phyloP scores from a whole-genome alignment of 805 yeast genomes.

The Starmerella floris region DNA sequence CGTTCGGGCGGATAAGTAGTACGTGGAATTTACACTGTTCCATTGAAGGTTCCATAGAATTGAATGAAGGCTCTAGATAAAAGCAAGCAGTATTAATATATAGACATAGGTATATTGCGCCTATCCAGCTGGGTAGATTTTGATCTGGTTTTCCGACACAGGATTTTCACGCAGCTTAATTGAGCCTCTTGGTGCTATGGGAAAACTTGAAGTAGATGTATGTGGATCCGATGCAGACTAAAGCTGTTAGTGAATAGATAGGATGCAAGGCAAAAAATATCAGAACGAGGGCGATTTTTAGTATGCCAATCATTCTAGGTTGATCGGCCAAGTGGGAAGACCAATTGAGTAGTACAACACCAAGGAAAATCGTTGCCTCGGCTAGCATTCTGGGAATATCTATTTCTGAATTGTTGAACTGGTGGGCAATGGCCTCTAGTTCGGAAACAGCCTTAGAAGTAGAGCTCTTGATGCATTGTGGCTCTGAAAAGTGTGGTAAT shows the following conservation, averaged over 20 bases:
- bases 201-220: constrained; percentile 6
- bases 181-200: too few relatives aligned
- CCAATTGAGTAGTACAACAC: constrained; percentile 13
- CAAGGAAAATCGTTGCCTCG: constrained; percentile 14
- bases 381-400: constrained; percentile 11
- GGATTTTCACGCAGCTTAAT: too few relatives aligned
- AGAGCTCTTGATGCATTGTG: too few relatives aligned
- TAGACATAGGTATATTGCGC: too few relatives aligned
- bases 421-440: constrained; percentile 5
- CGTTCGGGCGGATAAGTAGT: too few relatives aligned
- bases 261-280: constrained; percentile 15
- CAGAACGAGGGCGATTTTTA: constrained; percentile 10
- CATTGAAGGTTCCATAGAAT: too few relatives aligned
- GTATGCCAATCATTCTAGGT: constrained; percentile 1
- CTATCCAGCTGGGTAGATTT: too few relatives aligned
- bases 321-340: constrained; percentile 8
- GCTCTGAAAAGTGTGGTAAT: not conserved
- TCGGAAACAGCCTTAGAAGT: not conserved
- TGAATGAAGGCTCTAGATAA: too few relatives aligned
- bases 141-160: too few relatives aligned
- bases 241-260: constrained; percentile 5
- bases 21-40: too few relatives aligned
- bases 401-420: constrained; percentile 5
- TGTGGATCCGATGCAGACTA: not conserved
- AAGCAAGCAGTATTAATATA: too few relatives aligned